These are phyloP conservation scores for Ramaria sp. DNA, from an alignment of 768 basidiomycete genomes.

Conservation along the genomic window DNA sequence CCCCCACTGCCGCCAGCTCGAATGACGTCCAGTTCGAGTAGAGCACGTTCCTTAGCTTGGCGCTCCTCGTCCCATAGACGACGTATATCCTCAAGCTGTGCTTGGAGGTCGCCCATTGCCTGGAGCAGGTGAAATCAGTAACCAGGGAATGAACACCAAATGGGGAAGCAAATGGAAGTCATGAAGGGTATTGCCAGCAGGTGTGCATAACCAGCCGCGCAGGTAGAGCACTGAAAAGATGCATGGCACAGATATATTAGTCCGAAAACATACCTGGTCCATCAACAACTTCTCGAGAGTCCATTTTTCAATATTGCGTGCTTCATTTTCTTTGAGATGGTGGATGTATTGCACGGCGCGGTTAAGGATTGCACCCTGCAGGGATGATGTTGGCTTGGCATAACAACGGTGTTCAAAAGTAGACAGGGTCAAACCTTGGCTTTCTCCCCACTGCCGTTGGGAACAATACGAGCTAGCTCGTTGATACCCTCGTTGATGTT, in stretches of 20 bases:
- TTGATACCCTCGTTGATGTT: constrained; percentile 97
- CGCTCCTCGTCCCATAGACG: constrained; percentile 77
- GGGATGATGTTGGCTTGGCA: constrained; percentile 15
- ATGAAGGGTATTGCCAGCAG: too few species aligned
- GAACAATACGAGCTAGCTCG: constrained; percentile 80
- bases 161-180: too few species aligned
- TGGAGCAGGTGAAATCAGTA: background rate
- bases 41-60: constrained; percentile 33
- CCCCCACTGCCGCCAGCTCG: constrained; percentile 15
- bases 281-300: constrained; percentile 84
- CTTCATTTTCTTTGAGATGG: constrained; percentile 84
- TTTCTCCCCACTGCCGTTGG: constrained; percentile 77
- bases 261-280: constrained; percentile 49
- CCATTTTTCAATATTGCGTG: constrained; percentile 88
- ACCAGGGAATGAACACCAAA: background rate
- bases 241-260: background rate
- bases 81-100: constrained; percentile 73
- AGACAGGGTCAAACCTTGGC: constrained; percentile 11
- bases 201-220: too few species aligned
- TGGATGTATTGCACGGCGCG: constrained; percentile 89
- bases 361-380: constrained; percentile 81
- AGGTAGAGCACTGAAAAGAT: too few species aligned
- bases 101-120: constrained; percentile 74
- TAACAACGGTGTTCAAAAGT: background rate
- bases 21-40: constrained; percentile 53